Conservation (phyloP, 164 flowering plant genomes). For the Annona cherimola region DNA sequence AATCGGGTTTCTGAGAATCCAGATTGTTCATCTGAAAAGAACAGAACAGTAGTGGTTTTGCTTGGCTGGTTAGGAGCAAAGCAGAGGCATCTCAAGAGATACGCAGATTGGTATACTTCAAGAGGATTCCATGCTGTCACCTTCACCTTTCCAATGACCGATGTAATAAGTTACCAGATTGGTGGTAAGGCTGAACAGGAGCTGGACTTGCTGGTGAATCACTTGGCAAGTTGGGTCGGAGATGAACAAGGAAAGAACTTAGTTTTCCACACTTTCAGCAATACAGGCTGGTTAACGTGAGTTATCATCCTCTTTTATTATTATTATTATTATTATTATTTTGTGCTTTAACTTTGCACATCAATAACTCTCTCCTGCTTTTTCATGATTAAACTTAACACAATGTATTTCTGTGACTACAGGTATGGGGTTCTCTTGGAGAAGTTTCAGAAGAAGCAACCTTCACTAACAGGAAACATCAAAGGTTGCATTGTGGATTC, state of each 20-base stretch:
- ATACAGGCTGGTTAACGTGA: constrained; percentile 99
- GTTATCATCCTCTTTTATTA: constrained; percentile 13
- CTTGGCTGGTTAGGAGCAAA: constrained; percentile 98
- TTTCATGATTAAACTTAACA: neutral
- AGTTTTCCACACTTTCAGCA: constrained; percentile 91
- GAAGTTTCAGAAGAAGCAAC: constrained; percentile 65
- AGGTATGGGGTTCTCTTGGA: constrained; percentile 87
- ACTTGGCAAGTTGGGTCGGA: constrained; percentile 76
- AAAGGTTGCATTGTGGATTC: constrained; percentile 95
- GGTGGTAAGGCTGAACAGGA: constrained; percentile 92
- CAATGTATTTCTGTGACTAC: constrained; percentile 8
- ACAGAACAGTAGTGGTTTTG: constrained; percentile 82
- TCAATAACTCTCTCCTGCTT: neutral
- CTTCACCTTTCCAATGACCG: constrained; percentile 90
- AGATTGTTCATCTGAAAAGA: constrained; percentile 59
- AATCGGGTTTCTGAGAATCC: constrained; percentile 35
- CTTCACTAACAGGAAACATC: constrained; percentile 50
- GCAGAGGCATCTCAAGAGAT: constrained; percentile 87
- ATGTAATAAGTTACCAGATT: constrained; percentile 70
- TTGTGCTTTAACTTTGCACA: neutral
- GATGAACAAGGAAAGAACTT: constrained; percentile 72
- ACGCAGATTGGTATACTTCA: constrained; percentile 95
- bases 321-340: neutral
- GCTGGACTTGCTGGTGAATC: constrained; percentile 72
- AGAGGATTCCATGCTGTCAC: constrained; percentile 93